Base-by-base conservation (phyloP, 192 early-diverging fungal species). In the Coemansia sp. region DNA sequence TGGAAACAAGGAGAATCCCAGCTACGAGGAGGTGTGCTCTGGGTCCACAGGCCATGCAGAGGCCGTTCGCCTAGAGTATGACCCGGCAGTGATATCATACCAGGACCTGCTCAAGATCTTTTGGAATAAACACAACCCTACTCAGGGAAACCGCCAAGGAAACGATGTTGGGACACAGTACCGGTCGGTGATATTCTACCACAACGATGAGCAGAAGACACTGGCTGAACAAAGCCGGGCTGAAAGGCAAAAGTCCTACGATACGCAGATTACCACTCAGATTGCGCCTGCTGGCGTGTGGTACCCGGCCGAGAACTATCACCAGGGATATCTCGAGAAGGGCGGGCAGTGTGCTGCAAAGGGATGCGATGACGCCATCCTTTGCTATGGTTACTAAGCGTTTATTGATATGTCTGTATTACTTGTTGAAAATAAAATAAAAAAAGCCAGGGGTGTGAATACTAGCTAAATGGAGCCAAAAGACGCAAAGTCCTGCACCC, bases 81-180 rank as follows among this genome's bases (percentile, higher is more conserved):
- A 91, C 61, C 90, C 92, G 4, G 67, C 77, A 7, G 76, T 83
- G n/a, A 74, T 95, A 32, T 83, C 88, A 8, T 98, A 94, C 80
- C 79, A 72, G n/a, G 82, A 79, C 9, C 85, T 98, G 25, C 76
- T 95, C 11, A 87, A 90, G 50, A 90, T 91, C 68, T 97, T 97
- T 72, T 96, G 91, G 82, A 85, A 85, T 60, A 88, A 87, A 71
- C 90, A 94, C 72, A 93, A 98, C 70, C 93, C 96, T 3, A 97
- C 95, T 2, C 94, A 91, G 12, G 51, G 86, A n/a, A 91, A 94
- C 76, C 78, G 86, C 1, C 96, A 97, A 67, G 96, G 96, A 5
- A 84, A 83, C 41, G 95, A 98, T 70, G 48, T 71, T 22, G 96
- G 96, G 16, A 87, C 90, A 13, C 96, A 98, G 76, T 91, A 98